A percentile compares a stretch with the other conserved stretches of the same genome.
Evolutionary conservation across 805 yeast genomes (phyloP).

Genomic region (Candida argentea): DNA sequence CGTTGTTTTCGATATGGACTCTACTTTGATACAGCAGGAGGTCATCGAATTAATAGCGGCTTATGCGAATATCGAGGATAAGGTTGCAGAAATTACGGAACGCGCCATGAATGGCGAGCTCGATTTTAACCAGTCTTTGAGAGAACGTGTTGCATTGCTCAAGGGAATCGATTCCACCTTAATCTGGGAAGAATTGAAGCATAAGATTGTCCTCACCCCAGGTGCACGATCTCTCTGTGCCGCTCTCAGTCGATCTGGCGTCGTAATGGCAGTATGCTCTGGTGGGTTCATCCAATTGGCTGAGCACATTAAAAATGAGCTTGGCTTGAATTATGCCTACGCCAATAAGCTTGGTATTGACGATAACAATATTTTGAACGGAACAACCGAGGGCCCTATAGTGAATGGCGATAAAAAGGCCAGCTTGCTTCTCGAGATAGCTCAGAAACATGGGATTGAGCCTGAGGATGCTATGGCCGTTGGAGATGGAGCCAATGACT

Average conservation of each 20-base stretch:
- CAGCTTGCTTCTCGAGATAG: slow-evolving; percentile 51
- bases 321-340: slow-evolving; percentile 77
- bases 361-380: slow-evolving; percentile 49
- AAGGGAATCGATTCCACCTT: slow-evolving; percentile 66
- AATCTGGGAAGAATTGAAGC: slow-evolving; percentile 72
- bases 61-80: slow-evolving; percentile 78
- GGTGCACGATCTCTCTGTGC: slow-evolving; percentile 71
- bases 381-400: slow-evolving; percentile 67
- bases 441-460: slow-evolving; percentile 43
- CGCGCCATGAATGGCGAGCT: slow-evolving; percentile 96
- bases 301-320: slow-evolving; percentile 49
- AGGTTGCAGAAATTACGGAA: slow-evolving; percentile 83
- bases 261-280: slow-evolving; percentile 75
- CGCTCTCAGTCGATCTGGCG: slow-evolving; percentile 51
- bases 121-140: slow-evolving; percentile 76
- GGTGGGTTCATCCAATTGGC: slow-evolving; percentile 96
- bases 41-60: slow-evolving; percentile 94
- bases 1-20: slow-evolving; percentile 95
- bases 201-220: slow-evolving; percentile 62
- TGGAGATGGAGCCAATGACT: slow-evolving; percentile 97
- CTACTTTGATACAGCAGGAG: slow-evolving; percentile 91
- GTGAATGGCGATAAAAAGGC: slow-evolving; percentile 87
- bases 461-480: slow-evolving; percentile 61
- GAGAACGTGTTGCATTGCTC: slow-evolving; percentile 65
- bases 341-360: slow-evolving; percentile 58